Conservation (phyloP, 2,329 filamentous ascomycete genomes). For the Talaromyces sp. region DNA sequence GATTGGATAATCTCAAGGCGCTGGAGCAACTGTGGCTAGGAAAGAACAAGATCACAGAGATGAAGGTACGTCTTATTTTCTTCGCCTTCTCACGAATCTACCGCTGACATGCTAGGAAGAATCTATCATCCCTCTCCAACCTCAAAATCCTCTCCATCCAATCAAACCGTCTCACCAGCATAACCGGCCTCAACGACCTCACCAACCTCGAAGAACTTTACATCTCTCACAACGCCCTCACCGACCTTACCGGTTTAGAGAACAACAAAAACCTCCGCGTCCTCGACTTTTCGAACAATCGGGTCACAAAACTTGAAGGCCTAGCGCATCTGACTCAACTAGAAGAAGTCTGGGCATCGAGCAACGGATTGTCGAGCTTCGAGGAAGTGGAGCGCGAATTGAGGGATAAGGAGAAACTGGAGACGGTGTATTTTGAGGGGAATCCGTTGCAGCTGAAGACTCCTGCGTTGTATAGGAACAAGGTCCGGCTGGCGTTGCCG, state of each 20-base stretch:
- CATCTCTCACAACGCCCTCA: constrained; percentile 90
- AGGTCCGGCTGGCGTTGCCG: constrained; percentile 82
- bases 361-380: constrained; percentile 79
- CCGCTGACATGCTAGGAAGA: constrained; percentile 33
- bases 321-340: constrained; percentile 67
- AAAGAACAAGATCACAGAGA: constrained; percentile 91
- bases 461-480: constrained; percentile 90
- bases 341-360: constrained; percentile 92
- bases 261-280: constrained; percentile 66
- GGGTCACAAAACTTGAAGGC: constrained; percentile 71
- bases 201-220: constrained; percentile 86
- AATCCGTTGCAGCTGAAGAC: constrained; percentile 80
- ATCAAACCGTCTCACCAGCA: constrained; percentile 81
- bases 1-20: constrained; percentile 71
- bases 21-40: constrained; percentile 92
- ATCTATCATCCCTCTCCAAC: constrained; percentile 71
- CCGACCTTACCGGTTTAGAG: constrained; percentile 71
- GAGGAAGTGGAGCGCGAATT: constrained; percentile 75
- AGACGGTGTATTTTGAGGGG: constrained; percentile 94
- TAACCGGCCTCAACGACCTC: constrained; percentile 72
- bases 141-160: constrained; percentile 90
- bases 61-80: constrained; percentile 53
- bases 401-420: constrained; percentile 72
- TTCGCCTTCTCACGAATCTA: background rate
- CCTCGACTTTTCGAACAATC: constrained; percentile 88